phyloP scores from a whole-genome alignment of 2,329 filamentous ascomycete species.

The Aureobasidium sp. region DNA sequence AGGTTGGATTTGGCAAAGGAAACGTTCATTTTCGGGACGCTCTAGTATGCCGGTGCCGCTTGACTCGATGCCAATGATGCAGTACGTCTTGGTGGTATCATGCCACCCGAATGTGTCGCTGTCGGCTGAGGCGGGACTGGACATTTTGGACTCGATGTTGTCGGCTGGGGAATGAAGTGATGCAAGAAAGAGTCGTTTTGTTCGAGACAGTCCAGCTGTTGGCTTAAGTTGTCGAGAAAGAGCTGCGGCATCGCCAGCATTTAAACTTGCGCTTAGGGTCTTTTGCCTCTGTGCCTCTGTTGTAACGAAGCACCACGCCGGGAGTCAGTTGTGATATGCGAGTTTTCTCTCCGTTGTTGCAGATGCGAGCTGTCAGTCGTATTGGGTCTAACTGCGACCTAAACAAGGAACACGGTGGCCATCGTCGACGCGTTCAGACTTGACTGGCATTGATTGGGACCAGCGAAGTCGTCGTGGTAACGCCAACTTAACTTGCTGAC shows the following conservation, averaged over 20 bases:
- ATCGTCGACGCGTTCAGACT: neutral
- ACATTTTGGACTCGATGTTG: neutral
- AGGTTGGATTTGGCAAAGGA: neutral
- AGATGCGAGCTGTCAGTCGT: neutral
- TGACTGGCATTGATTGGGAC: slow-evolving; percentile 1
- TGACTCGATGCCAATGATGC: slow-evolving; percentile 4
- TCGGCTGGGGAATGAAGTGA: neutral
- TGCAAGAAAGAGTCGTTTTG: neutral
- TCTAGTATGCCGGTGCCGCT: neutral
- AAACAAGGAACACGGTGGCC: neutral
- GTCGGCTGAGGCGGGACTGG: neutral
- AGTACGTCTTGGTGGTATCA: slow-evolving; percentile 4
- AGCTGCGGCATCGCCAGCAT: neutral
- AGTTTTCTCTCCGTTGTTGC: slow-evolving; percentile 1
- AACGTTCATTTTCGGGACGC: neutral
- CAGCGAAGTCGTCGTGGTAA: slow-evolving; percentile 4
- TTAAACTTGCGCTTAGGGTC: neutral
- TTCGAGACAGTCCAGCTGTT: neutral
- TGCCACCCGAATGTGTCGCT: neutral
- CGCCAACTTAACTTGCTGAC: slow-evolving; percentile 3
- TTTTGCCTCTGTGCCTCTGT: neutral
- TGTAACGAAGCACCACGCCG: slow-evolving; percentile 7
- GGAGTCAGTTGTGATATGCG: neutral
- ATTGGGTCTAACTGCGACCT: neutral
- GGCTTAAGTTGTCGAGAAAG: neutral